phyloP scores from a whole-genome alignment of 2,329 filamentous ascomycete genomes.

The Xylariaceae sp. region DNA sequence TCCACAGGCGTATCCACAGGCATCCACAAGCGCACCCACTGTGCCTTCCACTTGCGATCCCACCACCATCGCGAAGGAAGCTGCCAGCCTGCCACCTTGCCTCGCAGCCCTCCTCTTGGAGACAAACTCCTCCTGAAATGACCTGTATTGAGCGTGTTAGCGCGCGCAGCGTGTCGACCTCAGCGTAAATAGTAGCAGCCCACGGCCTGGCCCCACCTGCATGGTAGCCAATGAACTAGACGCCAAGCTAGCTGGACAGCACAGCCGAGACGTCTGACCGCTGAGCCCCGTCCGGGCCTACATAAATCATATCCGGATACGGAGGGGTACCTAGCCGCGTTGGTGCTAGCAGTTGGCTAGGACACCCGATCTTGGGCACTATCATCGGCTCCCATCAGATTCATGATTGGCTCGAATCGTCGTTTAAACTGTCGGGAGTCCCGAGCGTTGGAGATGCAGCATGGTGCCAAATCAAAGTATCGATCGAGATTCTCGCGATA shows the following conservation, averaged over 20 bases:
- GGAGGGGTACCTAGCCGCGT: not conserved
- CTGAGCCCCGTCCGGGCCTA: not conserved
- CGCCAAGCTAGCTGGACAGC: not conserved
- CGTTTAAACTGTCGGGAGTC: not conserved
- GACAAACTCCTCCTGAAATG: not conserved
- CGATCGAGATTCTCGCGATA: not conserved
- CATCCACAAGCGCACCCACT: too few species aligned
- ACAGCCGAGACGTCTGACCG: not conserved
- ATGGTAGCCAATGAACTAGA: not conserved
- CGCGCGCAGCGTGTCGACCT: not conserved
- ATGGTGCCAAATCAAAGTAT: not conserved
- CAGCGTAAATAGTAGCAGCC: not conserved
- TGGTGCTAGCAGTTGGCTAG: not conserved
- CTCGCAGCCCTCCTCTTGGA: not conserved
- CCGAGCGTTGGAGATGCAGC: slow-evolving; percentile 4
- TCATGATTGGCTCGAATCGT: not conserved
- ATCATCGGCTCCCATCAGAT: not conserved
- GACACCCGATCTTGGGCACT: not conserved
- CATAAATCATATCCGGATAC: not conserved
- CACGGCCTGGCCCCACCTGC: not conserved
- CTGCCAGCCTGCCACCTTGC: not conserved
- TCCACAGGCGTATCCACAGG: not conserved
- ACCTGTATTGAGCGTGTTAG: slow-evolving; percentile 2
- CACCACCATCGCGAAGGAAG: too few species aligned
- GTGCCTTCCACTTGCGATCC: too few species aligned